Evolutionary conservation across 2,329 filamentous ascomycete species (phyloP), one percentile per base, ranked within the genome.

Genomic region (Fusarium illudens): DNA sequence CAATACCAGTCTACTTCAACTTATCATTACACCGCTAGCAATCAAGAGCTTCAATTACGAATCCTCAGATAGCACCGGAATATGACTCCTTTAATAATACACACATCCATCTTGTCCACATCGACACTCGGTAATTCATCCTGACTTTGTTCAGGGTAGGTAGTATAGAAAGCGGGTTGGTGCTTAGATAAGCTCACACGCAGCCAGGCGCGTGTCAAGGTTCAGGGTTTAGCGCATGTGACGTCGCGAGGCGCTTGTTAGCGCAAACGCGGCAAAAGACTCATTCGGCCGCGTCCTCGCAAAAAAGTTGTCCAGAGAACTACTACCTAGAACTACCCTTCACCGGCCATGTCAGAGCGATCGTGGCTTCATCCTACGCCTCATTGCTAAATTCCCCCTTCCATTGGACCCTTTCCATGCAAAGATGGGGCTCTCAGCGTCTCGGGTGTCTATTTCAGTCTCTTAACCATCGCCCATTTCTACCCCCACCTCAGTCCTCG

Each of bases 361-460:
- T 56, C 51, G 7, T 42, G 29, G 15, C 27, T 54, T 44, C 56
- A n/a, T 55, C 50, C 39, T 53, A 34, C 64, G n/a, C 22, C 42
- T 12, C 44, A 25, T 27, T 33, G 17, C 30, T 50, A 34, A 22
- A 9, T 22, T 20, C 12, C 17, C 42, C 59, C 44, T 48, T 39
- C 33, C 32, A 52, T 17, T n/a, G n/a, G n/a, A n/a, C n/a, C n/a
- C 32, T 62, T 56, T 58, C 65, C 59, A 77, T 77, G 75, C 71
- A 76, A 75, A 58, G 36, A 76, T 77, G 75, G 71, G 71, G 70
- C 42, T 64, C 53, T 27, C 61, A 61, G 42, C 60, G 71, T 46
- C 61, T 75, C 48, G 49, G 32, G 36, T 51, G 61, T 65, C 58
- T 65, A 70, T 46, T 65, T 34, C 50, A 42, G 52, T 56, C 59